phyloP scores from a whole-genome alignment of 495 filamentous ascomycete genomes.

The Bryoglossum gracile region DNA sequence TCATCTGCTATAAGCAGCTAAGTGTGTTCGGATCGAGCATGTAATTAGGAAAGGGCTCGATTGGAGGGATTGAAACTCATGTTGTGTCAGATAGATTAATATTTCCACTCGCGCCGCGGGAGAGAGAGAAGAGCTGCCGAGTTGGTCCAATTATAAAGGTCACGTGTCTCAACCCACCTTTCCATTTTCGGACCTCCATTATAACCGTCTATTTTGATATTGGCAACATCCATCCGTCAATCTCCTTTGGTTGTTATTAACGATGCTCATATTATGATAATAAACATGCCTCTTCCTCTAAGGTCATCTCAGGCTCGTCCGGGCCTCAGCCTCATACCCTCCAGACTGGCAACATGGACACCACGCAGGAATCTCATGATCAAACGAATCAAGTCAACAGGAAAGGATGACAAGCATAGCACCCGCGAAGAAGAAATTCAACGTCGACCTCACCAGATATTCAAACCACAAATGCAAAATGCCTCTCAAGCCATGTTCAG shows the following conservation, averaged over 20 bases:
- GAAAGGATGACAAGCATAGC: not conserved
- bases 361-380: not conserved
- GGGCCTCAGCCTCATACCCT: not conserved
- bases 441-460: too few relatives aligned
- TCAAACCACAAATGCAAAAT: too few relatives aligned
- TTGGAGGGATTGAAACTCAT: not conserved
- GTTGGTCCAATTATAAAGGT: too few relatives aligned
- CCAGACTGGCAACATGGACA: not conserved
- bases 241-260: not conserved
- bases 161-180: not conserved
- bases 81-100: not conserved
- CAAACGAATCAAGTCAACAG: not conserved
- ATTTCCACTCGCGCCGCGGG: not conserved
- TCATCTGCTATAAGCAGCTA: too few relatives aligned
- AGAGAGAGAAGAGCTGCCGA: not conserved
- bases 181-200: too few relatives aligned
- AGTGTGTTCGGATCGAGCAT: too few relatives aligned
- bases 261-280: not conserved
- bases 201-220: not conserved
- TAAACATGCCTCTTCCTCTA: not conserved
- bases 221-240: not conserved
- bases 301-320: too few relatives aligned
- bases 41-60: not conserved
- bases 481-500: constrained; percentile 19
- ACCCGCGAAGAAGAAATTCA: not conserved